Evolutionary conservation across 2,329 filamentous ascomycete genomes (phyloP).

Genomic region (Falciphora oryzae): DNA sequence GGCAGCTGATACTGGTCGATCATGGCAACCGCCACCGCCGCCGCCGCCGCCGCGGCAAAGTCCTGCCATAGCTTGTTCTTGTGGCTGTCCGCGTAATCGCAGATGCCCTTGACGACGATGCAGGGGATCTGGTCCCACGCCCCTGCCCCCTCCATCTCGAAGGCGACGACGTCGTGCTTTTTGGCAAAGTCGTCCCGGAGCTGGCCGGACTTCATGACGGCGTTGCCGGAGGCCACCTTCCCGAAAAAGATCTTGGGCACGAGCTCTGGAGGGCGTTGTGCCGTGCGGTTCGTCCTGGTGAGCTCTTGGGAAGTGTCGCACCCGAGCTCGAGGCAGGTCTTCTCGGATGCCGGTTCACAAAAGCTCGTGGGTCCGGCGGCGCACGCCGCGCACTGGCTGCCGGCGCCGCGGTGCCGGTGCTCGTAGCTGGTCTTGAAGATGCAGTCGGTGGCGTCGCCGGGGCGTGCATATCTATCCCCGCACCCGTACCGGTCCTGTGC

Average conservation of each 20-base stretch:
- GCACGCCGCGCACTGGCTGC: too few species aligned
- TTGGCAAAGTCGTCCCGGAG: background rate
- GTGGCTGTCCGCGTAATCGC: slow-evolving; percentile 34
- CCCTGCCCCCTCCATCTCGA: slow-evolving; percentile 31
- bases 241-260: background rate
- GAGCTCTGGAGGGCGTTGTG: too few species aligned
- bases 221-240: background rate
- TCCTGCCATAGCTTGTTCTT: slow-evolving; percentile 30
- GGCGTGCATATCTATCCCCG: background rate
- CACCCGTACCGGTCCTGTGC: background rate
- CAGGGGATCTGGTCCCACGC: slow-evolving; percentile 24
- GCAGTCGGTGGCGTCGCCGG: background rate
- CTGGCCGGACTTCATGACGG: background rate
- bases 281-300: too few species aligned
- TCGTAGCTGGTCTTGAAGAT: background rate
- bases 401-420: background rate
- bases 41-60: slow-evolving; percentile 30
- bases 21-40: slow-evolving; percentile 22
- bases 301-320: background rate
- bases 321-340: background rate
- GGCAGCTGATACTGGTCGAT: background rate
- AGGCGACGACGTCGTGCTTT: slow-evolving; percentile 11
- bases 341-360: too few species aligned
- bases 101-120: slow-evolving; percentile 27
- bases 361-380: too few species aligned